Evolutionary conservation across 73 alveolate species (phyloP).

Genomic region (Paramecium tetraurelia): DNA sequence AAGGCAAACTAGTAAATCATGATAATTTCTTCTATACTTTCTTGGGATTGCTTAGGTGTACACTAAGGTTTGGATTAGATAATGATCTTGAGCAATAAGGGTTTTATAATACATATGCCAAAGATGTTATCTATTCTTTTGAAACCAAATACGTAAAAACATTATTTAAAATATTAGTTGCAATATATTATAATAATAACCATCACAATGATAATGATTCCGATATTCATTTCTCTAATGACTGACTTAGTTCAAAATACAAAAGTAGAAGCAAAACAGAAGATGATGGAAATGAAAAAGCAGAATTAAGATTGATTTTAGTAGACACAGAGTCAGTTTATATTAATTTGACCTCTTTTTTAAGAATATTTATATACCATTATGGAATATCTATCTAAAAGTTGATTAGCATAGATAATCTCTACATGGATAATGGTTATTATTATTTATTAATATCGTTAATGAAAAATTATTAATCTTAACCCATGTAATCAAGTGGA

Average conservation of each 20-base stretch:
- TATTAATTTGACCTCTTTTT: not conserved
- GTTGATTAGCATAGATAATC: not conserved
- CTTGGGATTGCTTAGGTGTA: slow-evolving; percentile 7
- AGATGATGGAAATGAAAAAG: not conserved
- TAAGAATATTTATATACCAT: not conserved
- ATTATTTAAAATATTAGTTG: not conserved
- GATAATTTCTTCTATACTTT: not conserved
- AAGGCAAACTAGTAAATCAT: not conserved
- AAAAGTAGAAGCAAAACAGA: not conserved
- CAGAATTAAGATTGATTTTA: not conserved
- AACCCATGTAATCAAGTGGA: not conserved
- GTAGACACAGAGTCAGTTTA: not conserved
- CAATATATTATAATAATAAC: not conserved
- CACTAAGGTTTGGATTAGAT: not conserved
- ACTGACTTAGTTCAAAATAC: not conserved
- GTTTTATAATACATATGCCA: not conserved
- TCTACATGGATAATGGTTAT: not conserved
- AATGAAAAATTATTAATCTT: not conserved
- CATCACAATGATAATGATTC: not conserved
- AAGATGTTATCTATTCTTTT: not conserved
- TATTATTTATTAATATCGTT: not conserved
- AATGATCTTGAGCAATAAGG: slow-evolving; percentile 1
- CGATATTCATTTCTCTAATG: not conserved
- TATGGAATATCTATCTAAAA: not conserved
- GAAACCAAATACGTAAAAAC: not conserved